Percentiles rank a stretch among this genome's conserved stretches.
These are phyloP conservation scores for Lathyrus oleraceus DNA, from an alignment of 306 rosid genomes.

Conservation along the genomic window DNA sequence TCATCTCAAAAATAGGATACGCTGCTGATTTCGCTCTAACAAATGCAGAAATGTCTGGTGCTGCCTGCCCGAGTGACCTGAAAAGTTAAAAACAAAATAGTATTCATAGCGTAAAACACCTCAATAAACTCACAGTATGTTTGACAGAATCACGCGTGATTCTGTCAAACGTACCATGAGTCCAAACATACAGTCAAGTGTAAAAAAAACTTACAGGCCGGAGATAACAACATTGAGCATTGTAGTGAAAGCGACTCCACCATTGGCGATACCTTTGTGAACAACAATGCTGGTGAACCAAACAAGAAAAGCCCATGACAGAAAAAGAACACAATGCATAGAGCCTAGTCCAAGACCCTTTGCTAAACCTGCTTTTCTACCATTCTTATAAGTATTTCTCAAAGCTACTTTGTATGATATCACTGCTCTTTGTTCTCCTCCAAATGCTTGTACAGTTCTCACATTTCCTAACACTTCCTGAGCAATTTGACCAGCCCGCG, in stretches of 20 bases:
- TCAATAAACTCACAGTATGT: no score
- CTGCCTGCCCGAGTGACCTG: constrained; percentile 93
- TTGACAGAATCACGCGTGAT: no score
- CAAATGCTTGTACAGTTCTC: constrained; percentile 91
- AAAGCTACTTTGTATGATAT: constrained; percentile 69
- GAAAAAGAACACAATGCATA: constrained; percentile 80
- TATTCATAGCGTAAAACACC: not conserved
- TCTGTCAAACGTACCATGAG: no score
- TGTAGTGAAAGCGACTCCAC: constrained; percentile 90
- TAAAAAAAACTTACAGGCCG: constrained; percentile 66
- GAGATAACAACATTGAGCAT: constrained; percentile 94
- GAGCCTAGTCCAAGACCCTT: constrained; percentile 88
- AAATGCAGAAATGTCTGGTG: constrained; percentile 81
- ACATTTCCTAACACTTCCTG: constrained; percentile 87
- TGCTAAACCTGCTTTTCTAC: constrained; percentile 78
- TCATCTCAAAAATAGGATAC: constrained; percentile 88
- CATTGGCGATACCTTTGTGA: constrained; percentile 79
- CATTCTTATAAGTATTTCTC: constrained; percentile 61
- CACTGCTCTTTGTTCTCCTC: constrained; percentile 81
- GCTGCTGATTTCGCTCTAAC: constrained; percentile 84
- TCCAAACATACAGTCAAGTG: no score
- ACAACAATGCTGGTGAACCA: constrained; percentile 88
- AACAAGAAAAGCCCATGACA: constrained; percentile 85
- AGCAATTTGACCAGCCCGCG: constrained; percentile 86
- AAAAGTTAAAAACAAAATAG: constrained; percentile 24